Percentiles rank a stretch among this genome's conserved stretches.
phyloP scores from a whole-genome alignment of 2,329 filamentous ascomycete species.

The Neurospora sp. region DNA sequence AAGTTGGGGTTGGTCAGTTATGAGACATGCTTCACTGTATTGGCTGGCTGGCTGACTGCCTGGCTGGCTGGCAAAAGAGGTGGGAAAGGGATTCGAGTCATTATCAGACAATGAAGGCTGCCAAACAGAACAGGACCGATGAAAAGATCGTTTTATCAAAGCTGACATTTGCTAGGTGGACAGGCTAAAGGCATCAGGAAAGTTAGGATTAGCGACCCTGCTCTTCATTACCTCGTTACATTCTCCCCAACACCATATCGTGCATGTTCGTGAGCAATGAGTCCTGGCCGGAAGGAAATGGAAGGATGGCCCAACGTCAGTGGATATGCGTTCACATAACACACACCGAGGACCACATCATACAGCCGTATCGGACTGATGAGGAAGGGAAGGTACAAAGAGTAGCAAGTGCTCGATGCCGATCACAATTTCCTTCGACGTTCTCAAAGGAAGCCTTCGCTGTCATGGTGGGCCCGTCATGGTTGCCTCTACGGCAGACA shows the following conservation, averaged over 20 bases:
- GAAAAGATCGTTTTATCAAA: not conserved
- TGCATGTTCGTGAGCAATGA: too few species aligned
- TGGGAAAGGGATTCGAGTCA: not conserved
- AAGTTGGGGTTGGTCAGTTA: not conserved
- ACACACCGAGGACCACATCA: too few species aligned
- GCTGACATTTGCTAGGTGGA: not conserved
- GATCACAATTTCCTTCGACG: too few species aligned
- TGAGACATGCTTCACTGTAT: not conserved
- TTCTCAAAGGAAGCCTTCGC: not conserved
- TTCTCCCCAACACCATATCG: too few species aligned
- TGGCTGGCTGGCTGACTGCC: not conserved
- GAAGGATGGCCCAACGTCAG: too few species aligned
- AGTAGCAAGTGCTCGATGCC: too few species aligned
- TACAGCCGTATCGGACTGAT: not conserved
- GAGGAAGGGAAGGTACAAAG: too few species aligned
- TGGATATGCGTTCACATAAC: too few species aligned
- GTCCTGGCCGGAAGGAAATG: too few species aligned
- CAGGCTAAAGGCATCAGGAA: too few species aligned
- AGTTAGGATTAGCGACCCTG: not conserved
- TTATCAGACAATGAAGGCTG: not conserved
- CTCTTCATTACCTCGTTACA: too few species aligned
- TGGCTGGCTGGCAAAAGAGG: not conserved
- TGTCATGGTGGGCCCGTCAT: not conserved
- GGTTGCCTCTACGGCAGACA: not conserved
- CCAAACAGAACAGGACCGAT: not conserved